Evolutionary conservation across 176 grass and related monocot species (phyloP).

Genomic region (Oryza punctata): DNA sequence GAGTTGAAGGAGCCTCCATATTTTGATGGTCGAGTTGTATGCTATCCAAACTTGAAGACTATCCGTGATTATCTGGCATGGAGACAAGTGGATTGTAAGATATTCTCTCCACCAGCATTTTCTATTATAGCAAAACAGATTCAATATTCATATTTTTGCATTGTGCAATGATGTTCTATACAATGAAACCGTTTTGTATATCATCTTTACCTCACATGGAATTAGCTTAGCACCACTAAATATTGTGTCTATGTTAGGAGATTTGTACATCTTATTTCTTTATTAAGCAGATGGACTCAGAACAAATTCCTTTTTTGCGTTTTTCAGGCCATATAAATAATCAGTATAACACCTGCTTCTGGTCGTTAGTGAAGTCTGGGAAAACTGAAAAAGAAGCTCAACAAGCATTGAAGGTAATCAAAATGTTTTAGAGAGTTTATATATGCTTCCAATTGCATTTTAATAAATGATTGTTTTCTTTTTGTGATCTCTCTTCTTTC

Average conservation of each 20-base stretch:
- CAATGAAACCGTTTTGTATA: not conserved
- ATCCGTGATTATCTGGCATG: conserved; percentile 78
- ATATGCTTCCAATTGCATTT: not conserved
- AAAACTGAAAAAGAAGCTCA: conserved; percentile 74
- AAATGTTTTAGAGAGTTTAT: not conserved
- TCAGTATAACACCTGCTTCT: conserved; percentile 82
- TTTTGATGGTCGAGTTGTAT: conserved; percentile 83
- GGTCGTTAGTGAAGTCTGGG: conserved; percentile 79
- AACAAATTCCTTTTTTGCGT: not conserved
- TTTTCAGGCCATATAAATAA: conserved; percentile 84
- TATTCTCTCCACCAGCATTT: conserved; percentile 4
- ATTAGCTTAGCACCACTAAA: not conserved
- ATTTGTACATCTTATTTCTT: no score
- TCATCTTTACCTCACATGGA: conserved; percentile 1
- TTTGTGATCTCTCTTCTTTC: conserved; percentile 6
- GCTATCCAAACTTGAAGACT: conserved; percentile 77
- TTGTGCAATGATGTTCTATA: not conserved
- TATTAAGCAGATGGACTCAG: no score
- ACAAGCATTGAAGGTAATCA: conserved; percentile 57
- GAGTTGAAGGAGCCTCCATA: conserved; percentile 70
- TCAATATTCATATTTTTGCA: conserved; percentile 10
- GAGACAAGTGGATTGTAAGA: conserved; percentile 91
- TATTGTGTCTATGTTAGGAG: not conserved
- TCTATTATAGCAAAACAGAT: conserved; percentile 3
- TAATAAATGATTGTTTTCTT: not conserved